These are phyloP conservation scores for Aphanomyces cochlioides DNA, from an alignment of 352 stramenopile genomes.

Conservation along the genomic window DNA sequence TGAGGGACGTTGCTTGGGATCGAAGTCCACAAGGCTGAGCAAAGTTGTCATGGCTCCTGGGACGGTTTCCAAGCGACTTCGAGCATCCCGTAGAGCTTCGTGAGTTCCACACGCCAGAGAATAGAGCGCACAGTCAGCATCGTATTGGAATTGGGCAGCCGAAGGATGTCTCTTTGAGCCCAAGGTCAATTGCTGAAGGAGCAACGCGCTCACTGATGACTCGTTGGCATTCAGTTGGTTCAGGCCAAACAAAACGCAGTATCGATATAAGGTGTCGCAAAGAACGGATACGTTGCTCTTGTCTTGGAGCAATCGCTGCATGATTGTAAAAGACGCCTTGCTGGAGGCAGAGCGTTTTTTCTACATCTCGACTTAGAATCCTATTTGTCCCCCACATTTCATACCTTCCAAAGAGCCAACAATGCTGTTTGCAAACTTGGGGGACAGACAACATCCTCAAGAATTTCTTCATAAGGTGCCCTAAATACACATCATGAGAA, in stretches of 20 bases:
- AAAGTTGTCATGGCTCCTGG: constrained; percentile 52
- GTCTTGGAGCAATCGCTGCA: constrained; percentile 57
- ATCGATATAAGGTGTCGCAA: constrained; percentile 95
- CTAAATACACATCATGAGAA: constrained; percentile 36
- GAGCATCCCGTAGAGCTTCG: constrained; percentile 46
- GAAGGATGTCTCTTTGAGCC: constrained; percentile 29
- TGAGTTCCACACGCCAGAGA: constrained; percentile 50
- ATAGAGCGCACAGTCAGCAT: constrained; percentile 44
- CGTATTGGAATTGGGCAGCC: constrained; percentile 39
- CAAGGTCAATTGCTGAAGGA: constrained; percentile 42
- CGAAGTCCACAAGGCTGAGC: constrained; percentile 52
- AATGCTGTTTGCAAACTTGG: constrained; percentile 76
- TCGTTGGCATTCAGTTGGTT: constrained; percentile 38
- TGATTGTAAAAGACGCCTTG: constrained; percentile 67
- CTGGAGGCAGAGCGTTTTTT: constrained; percentile 28
- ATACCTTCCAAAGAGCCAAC: constrained; percentile 84
- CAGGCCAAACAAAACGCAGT: constrained; percentile 94
- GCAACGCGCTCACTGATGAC: constrained; percentile 44
- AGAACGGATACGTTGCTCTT: constrained; percentile 81
- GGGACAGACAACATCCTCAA: constrained; percentile 91
- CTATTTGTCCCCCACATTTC: constrained; percentile 12
- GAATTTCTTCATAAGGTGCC: constrained; percentile 96
- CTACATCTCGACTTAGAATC: not conserved
- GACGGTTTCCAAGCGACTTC: constrained; percentile 44
- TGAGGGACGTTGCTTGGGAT: constrained; percentile 55